Percentiles rank a stretch among this genome's conserved stretches.
Evolutionary conservation across 208 protist species (phyloP).

Genomic region (Leishmania tarentolae): DNA sequence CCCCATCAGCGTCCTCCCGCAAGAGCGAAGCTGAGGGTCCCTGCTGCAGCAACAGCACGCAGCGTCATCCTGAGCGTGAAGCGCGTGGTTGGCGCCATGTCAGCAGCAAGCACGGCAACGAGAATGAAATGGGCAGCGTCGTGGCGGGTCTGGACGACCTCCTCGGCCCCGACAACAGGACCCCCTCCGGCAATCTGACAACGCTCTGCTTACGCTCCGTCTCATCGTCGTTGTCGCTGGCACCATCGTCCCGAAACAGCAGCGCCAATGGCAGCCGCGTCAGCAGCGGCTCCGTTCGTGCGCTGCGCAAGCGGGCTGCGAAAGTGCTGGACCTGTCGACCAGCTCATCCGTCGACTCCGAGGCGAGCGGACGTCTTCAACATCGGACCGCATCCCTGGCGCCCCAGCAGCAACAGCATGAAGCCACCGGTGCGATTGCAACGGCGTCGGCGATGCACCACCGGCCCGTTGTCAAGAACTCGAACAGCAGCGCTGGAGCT

Average conservation of each 20-base stretch:
- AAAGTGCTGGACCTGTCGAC: slow-evolving; percentile 24
- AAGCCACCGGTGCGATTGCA: neutral
- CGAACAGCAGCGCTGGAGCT: neutral
- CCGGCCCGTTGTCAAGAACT: neutral
- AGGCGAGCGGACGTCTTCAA: neutral
- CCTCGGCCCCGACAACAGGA: neutral
- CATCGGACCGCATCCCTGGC: neutral
- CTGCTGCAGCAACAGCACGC: neutral
- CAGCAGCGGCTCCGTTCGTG: slow-evolving; percentile 20
- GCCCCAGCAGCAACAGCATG: neutral
- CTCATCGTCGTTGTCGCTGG: slow-evolving; percentile 18
- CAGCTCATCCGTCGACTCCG: slow-evolving; percentile 26
- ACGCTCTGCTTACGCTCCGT: slow-evolving; percentile 1
- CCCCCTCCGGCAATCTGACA: neutral
- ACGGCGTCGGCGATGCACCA: neutral
- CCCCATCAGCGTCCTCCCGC: neutral
- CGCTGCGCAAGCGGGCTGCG: slow-evolving; percentile 25
- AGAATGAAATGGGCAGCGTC: slow-evolving; percentile 17
- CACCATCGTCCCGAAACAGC: slow-evolving; percentile 26
- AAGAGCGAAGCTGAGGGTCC: neutral
- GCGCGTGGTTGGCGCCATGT: slow-evolving; percentile 16
- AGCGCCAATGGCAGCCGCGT: slow-evolving; percentile 17
- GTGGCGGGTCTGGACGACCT: slow-evolving; percentile 22
- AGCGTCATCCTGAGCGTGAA: neutral
- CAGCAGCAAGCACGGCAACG: neutral